Evolutionary conservation across 441 rosid genomes (phyloP).

Genomic region (Metrosideros polymorpha): DNA sequence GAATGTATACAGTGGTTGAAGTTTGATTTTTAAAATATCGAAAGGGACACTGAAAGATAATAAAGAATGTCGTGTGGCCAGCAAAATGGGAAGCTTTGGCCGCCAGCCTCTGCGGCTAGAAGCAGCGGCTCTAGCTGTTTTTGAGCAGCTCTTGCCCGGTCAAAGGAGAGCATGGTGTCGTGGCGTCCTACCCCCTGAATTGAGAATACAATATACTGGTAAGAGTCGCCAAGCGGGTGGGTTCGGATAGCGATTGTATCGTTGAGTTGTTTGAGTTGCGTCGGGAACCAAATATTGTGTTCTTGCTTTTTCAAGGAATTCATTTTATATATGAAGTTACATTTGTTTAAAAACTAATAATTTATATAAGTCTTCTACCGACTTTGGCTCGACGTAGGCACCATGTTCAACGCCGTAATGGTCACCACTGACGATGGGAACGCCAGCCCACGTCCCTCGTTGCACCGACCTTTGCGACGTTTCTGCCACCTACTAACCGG

Average conservation of each 20-base stretch:
- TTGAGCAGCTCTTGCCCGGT: background rate
- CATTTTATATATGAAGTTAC: no score
- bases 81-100: no score
- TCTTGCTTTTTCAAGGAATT: background rate
- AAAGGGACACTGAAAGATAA: background rate
- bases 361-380: background rate
- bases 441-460: background rate
- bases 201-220: background rate
- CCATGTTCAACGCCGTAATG: no score
- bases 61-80: background rate
- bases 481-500: no score
- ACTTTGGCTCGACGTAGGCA: background rate
- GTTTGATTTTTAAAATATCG: background rate
- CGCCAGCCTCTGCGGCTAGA: background rate
- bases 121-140: background rate
- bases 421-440: no score
- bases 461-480: background rate
- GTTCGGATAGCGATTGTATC: background rate
- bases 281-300: background rate
- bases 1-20: background rate
- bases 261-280: background rate
- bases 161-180: background rate
- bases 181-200: background rate
- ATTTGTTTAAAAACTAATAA: background rate
- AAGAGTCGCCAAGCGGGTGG: background rate